phyloP scores from a whole-genome alignment of 495 filamentous ascomycete species.

The Daldinia loculata region DNA sequence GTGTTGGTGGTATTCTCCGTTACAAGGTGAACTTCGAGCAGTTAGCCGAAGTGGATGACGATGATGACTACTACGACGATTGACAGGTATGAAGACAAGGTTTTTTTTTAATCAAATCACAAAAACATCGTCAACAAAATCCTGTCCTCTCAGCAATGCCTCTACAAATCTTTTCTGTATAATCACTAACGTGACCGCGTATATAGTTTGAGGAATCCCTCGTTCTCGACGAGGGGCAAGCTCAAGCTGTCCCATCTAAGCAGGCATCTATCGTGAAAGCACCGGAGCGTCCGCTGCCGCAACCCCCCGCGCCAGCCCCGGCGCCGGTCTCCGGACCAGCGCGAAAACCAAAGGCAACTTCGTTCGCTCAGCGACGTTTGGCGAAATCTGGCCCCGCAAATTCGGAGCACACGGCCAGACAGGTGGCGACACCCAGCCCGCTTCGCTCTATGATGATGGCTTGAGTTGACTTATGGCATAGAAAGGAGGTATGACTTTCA shows the following conservation, averaged over 20 bases:
- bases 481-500: slow-evolving; percentile 38
- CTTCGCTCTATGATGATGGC: slow-evolving; percentile 67
- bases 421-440: slow-evolving; percentile 63
- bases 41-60: slow-evolving; percentile 90
- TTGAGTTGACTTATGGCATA: slow-evolving; percentile 55
- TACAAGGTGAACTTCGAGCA: slow-evolving; percentile 99
- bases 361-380: slow-evolving; percentile 46
- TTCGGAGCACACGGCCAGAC: slow-evolving; percentile 49
- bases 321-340: slow-evolving; percentile 49
- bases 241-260: slow-evolving; percentile 73
- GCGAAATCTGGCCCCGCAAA: slow-evolving; percentile 50
- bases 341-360: slow-evolving; percentile 47
- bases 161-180: background rate
- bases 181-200: slow-evolving; percentile 30
- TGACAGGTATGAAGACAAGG: slow-evolving; percentile 40
- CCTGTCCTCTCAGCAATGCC: background rate
- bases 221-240: slow-evolving; percentile 86
- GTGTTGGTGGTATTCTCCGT: slow-evolving; percentile 93
- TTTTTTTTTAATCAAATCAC: slow-evolving; percentile 5
- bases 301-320: slow-evolving; percentile 52
- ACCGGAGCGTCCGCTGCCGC: slow-evolving; percentile 49
- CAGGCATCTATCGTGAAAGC: slow-evolving; percentile 49
- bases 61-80: slow-evolving; percentile 99
- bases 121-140: slow-evolving; percentile 15
- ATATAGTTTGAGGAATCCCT: slow-evolving; percentile 91